Percentiles rank a stretch among this genome's conserved stretches.
These are phyloP conservation scores for Carnegiea gigantea DNA, from an alignment of 179 eudicot species.

Conservation along the genomic window DNA sequence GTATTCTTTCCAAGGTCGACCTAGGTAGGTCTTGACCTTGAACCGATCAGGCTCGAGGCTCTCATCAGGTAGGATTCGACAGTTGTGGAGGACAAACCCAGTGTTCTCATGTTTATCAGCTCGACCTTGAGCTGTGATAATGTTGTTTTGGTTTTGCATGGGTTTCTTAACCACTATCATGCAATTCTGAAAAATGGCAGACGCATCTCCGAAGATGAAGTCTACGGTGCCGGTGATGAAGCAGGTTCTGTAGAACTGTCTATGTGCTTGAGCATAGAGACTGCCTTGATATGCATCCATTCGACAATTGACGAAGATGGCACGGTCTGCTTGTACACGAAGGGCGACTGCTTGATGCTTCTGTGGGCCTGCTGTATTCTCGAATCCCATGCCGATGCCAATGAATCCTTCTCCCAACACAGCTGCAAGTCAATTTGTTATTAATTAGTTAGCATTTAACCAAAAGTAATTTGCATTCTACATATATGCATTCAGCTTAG, in stretches of 20 bases:
- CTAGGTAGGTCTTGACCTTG: constrained; percentile 53
- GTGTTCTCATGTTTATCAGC: constrained; percentile 55
- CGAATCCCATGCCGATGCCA: constrained; percentile 64
- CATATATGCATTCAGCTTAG: too few species aligned
- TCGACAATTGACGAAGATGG: constrained; percentile 63
- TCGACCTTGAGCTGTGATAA: constrained; percentile 73
- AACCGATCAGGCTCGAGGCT: constrained; percentile 37
- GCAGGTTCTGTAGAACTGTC: constrained; percentile 68
- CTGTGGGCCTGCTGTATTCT: constrained; percentile 72
- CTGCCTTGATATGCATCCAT: constrained; percentile 81
- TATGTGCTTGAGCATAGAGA: constrained; percentile 64
- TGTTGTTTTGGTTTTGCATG: constrained; percentile 51
- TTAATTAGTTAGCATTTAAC: neutral
- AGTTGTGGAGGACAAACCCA: constrained; percentile 63
- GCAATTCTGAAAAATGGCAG: constrained; percentile 69
- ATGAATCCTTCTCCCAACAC: constrained; percentile 65
- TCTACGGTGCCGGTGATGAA: constrained; percentile 64
- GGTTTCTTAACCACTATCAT: constrained; percentile 47
- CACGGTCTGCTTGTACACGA: constrained; percentile 63
- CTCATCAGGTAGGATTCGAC: constrained; percentile 44
- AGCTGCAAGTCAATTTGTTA: constrained; percentile 34
- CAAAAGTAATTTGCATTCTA: neutral
- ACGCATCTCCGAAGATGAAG: constrained; percentile 76
- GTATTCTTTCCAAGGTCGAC: constrained; percentile 72
- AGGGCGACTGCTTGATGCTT: constrained; percentile 85